Evolutionary conservation across 176 grass and related monocot species (phyloP), one percentile per base, ranked within the genome.

Genomic region (Triticum timopheevii): DNA sequence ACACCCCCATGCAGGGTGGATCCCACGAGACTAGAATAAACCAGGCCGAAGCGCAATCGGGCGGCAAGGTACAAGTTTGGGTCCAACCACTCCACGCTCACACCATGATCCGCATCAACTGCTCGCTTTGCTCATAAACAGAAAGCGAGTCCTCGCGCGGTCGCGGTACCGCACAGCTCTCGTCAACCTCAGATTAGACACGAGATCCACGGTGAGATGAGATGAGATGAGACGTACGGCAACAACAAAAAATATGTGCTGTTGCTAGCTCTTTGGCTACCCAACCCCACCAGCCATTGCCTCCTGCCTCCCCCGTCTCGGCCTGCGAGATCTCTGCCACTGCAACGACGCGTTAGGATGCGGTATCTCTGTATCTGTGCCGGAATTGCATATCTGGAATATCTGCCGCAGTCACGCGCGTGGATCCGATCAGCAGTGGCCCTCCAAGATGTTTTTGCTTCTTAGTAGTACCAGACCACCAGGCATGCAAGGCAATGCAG

Each of bases 141-240:
- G 70, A 73, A 73, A 73, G 69, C 40, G 71, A 74, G 20, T 12
- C 58, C n/a, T 27, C 28, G 31, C 9, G n/a, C 8, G 28, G 73
- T 76, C 28, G 20, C 31, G 1, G 23, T 5, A 44, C 11, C 7
- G 61, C 1, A 31, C 5, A 35, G 13, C 24, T 70, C 17, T 56
- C 34, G 84, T 79, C 76, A 71, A 71, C 65, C 49, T 23, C 49
- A 56, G 17, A 80, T 79, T 38, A 25, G 24, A 4, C 79, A 86
- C 76, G 76, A 69, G 65, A 61, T 71, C 17, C 84, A 86, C 36
- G 84, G 42, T 16, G 75, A 20, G 65, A 34, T 22, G 13, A 50
- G 84, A 58, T 16, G 75, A 20, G 65, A 35, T 22, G 13, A 52
- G 36, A 4, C 39, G 13, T 54, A 54, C 31, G 10, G 8, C 5